Base-by-base conservation (phyloP, 129 eudicot species). In the Lactuca sativa region DNA sequence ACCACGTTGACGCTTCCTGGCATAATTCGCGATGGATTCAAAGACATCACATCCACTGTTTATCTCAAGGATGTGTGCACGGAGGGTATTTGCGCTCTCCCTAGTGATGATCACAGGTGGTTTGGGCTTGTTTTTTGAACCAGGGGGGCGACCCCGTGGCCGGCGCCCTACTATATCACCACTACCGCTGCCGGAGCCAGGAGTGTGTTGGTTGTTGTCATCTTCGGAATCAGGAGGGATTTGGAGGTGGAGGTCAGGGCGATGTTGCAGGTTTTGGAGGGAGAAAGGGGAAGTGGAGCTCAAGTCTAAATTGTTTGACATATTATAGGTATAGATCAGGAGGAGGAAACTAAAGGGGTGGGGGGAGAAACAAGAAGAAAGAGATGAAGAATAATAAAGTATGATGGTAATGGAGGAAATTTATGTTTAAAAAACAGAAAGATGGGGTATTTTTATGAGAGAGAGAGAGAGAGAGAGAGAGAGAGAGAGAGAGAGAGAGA, bases 101-200 rank as follows among this genome's bases (percentile, higher is more conserved):
- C 90, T 56, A 6, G 96, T 89, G 18, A 89, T 89, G 62, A 89
- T 89, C 13, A 89, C 96, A 0, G 96, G 96, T 4, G 96, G 96
- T 69, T 86, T 89, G 4, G 92, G 88, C 77, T 89, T 89, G 83
- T 89, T 89, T 33, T 89, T 89, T n/a, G 96, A 85, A 0, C 96
- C 96, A 0, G 96, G 85, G 0, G 96, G 96, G 1, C 96, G 89
- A 18, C 96, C 96, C 0, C 96, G 84, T 0, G 89, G 96, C n/a
- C 96, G 78, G 0, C 89, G 87, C 2, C 61, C 86, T 2, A 69
- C 72, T 15, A 68, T 18, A 30, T 82, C 86, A 0, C 85, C 87
- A 38, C 41, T 16, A 12, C 77, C 78, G 12, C 57, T 52, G 38
- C 75, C 95, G 14, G 86, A 77, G 47, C 77, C 74, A 0, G 91